Base-by-base conservation (phyloP, 164 flowering plant species). In the Vitis amurensis region DNA sequence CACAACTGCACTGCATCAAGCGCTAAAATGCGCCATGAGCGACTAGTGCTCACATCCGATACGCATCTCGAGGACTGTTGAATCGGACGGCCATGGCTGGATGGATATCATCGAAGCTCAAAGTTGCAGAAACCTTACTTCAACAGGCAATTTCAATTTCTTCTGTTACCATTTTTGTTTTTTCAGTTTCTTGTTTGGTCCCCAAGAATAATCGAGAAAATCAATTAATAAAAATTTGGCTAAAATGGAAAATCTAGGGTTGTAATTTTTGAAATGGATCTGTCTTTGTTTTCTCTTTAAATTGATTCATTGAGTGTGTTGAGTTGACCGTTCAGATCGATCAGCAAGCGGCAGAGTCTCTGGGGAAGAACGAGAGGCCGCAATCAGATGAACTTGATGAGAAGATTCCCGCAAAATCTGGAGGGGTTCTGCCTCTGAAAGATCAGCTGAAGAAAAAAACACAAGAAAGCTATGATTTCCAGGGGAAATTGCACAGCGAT, bases 31-130 rank as follows among this genome's bases (percentile, higher is more conserved):
- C 73, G 73, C 73, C 27, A 12, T 63, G 67, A 53, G 47, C 29
- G 60, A 73, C 64, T 17, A 19, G 55, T 30, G 48, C 60, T 44
- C 27, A 3, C 52, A 1, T 11, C 70, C 13, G 3, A 8, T 16
- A 30, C 29, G 23, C 14, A 4, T 23, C 29, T 23, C 61, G 15
- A 23, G 8, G 37, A 13, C 64, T 12, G 50, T 15, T 55, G 31
- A 16, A 68, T 10, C 10, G 11, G 8, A 48, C 65, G 30, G n/a
- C 47, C 48, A 93, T 91, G 97, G 84, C 97, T 31, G 73, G 79
- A 50, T 94, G 99, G 99, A 91, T 94, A 91, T 89, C 99, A 14
- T 89, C 95, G 61, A 94, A 92, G 74, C 97, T 94, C 86, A 94
- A 85, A 85, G 97, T 84, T 70, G 97, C 99, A 10, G 97, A 94